Percentiles rank a stretch among this genome's conserved stretches.
Evolutionary conservation across 2,329 filamentous ascomycete species (phyloP).

Genomic region (Penicillium sp.): DNA sequence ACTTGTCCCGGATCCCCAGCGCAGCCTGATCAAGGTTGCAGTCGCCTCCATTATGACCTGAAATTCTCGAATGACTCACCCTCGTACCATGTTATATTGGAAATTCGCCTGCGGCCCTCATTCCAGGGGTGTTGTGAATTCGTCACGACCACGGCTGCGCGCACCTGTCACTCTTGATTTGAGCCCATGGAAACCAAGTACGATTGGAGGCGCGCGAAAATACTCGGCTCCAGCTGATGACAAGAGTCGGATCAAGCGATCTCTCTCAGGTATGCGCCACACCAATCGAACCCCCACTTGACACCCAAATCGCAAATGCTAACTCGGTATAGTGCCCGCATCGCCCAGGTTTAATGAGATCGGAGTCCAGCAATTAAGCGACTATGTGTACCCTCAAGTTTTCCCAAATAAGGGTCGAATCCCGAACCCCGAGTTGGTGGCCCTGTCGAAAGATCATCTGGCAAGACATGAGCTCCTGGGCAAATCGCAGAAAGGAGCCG

Average conservation of each 20-base stretch:
- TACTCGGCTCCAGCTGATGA: constrained; percentile 14
- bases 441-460: constrained; percentile 81
- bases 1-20: not conserved
- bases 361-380: constrained; percentile 90
- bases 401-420: constrained; percentile 64
- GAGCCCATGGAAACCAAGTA: constrained; percentile 16
- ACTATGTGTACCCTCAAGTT: constrained; percentile 78
- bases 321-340: constrained; percentile 38
- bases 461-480: constrained; percentile 82
- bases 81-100: constrained; percentile 30
- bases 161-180: constrained; percentile 20
- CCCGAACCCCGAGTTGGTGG: constrained; percentile 72
- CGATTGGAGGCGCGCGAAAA: constrained; percentile 18
- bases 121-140: constrained; percentile 35
- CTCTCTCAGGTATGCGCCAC: constrained; percentile 36
- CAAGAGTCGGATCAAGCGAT: constrained; percentile 11
- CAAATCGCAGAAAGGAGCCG: constrained; percentile 78
- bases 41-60: constrained; percentile 25
- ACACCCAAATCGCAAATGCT: constrained; percentile 12
- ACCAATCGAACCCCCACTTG: no score
- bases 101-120: constrained; percentile 34
- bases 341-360: constrained; percentile 85
- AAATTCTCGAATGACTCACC: not conserved
- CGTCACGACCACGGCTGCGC: constrained; percentile 29
- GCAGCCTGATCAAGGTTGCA: constrained; percentile 24